phyloP scores from a whole-genome alignment of 2,329 filamentous ascomycete genomes.

The Pyricularia grisea region DNA sequence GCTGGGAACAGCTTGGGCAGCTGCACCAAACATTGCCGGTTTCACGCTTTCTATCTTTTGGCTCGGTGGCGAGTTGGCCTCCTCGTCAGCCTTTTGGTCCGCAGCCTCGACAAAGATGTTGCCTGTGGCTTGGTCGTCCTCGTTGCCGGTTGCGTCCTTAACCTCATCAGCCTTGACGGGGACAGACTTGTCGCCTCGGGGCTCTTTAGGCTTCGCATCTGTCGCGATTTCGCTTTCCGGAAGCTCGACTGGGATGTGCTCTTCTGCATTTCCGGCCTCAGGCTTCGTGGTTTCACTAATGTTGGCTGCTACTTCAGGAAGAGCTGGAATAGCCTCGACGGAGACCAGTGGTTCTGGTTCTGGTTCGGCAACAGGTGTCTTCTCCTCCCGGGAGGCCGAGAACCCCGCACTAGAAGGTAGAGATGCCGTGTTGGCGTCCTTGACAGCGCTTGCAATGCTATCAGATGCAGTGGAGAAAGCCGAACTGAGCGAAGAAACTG shows the following conservation, averaged over 20 bases:
- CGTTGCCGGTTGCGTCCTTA: constrained; percentile 4
- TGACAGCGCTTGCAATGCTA: constrained; percentile 8
- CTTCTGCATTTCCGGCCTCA: constrained; percentile 9
- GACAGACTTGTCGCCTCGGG: not conserved
- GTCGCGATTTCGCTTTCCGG: constrained; percentile 12
- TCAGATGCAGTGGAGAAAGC: constrained; percentile 2
- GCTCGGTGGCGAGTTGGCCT: constrained; percentile 12
- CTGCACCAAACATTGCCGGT: constrained; percentile 39
- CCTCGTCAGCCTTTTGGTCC: constrained; percentile 10
- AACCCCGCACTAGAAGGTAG: not conserved
- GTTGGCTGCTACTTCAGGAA: constrained; percentile 2
- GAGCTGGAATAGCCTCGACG: constrained; percentile 6
- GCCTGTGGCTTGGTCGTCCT: not conserved
- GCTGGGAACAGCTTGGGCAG: constrained; percentile 38
- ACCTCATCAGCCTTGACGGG: constrained; percentile 6
- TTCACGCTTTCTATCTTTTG: constrained; percentile 26
- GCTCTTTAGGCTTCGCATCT: constrained; percentile 11
- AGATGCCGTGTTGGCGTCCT: not conserved
- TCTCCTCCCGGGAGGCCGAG: not conserved
- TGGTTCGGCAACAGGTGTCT: constrained; percentile 1
- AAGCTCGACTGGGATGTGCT: constrained; percentile 10
- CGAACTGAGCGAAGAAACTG: not conserved
- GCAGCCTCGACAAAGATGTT: constrained; percentile 8
- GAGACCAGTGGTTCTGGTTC: constrained; percentile 11
- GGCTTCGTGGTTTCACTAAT: not conserved